phyloP scores from a whole-genome alignment of 805 yeast genomes.

The Scheffersomyces coipomensis region DNA sequence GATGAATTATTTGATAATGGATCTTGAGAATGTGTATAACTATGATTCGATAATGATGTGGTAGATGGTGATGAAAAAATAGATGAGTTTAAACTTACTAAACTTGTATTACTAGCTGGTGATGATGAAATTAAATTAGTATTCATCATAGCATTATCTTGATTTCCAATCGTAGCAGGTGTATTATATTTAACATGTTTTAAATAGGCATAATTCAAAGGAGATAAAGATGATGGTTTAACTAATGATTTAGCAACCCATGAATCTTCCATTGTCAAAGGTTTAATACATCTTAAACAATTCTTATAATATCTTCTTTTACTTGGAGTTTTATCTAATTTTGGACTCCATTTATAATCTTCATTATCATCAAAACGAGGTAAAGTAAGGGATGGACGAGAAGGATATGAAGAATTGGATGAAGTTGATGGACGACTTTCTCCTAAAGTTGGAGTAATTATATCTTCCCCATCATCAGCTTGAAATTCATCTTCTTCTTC shows the following conservation, averaged over 20 bases:
- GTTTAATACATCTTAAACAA: conserved; percentile 56
- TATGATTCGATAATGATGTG: background rate
- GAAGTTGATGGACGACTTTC: background rate
- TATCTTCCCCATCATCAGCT: conserved; percentile 7
- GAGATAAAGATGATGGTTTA: conserved; percentile 33
- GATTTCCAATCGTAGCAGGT: background rate
- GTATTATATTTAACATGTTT: conserved; percentile 15
- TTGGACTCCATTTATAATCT: conserved; percentile 51
- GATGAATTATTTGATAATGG: background rate
- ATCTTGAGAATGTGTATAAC: too few relatives aligned
- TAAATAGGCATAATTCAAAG: conserved; percentile 21
- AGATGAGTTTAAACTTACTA: conserved; percentile 13
- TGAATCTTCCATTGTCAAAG: conserved; percentile 48
- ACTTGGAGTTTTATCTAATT: conserved; percentile 25
- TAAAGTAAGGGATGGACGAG: background rate
- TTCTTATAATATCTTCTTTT: conserved; percentile 43
- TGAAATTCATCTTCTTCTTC: conserved; percentile 16
- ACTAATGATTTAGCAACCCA: conserved; percentile 53
- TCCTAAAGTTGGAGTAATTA: background rate
- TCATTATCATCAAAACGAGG: conserved; percentile 4
- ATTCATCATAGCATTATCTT: too few relatives aligned
- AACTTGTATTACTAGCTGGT: conserved; percentile 14
- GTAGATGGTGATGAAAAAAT: conserved; percentile 1
- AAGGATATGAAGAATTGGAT: background rate
- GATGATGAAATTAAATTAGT: background rate